Conservation (phyloP, 805 yeast genomes). For the Pichia gijzeniarum region DNA sequence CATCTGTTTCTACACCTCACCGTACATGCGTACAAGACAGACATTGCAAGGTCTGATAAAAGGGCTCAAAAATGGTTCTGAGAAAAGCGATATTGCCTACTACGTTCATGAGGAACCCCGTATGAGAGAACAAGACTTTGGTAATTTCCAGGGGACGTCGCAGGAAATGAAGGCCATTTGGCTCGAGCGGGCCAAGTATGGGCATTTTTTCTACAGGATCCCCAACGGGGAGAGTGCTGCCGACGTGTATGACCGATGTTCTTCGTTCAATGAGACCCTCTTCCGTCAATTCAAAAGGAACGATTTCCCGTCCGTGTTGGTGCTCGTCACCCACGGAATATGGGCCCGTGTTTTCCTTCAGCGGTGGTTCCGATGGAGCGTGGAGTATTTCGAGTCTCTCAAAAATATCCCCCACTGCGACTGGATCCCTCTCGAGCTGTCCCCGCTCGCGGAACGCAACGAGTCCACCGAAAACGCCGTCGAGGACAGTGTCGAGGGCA, state of each 20-base stretch:
- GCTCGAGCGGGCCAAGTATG: slow-evolving; percentile 81
- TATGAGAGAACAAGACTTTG: slow-evolving; percentile 92
- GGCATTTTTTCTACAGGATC: slow-evolving; percentile 81
- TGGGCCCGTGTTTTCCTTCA: slow-evolving; percentile 90
- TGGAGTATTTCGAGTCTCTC: slow-evolving; percentile 79
- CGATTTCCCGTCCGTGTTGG: slow-evolving; percentile 72
- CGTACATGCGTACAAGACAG: slow-evolving; percentile 78
- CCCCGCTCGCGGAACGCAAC: not conserved
- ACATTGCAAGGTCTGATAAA: slow-evolving; percentile 67
- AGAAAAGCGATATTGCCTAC: not conserved
- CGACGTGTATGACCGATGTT: slow-evolving; percentile 86
- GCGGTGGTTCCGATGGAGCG: slow-evolving; percentile 94
- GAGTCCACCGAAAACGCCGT: no score
- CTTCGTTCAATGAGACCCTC: slow-evolving; percentile 82
- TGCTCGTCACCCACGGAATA: slow-evolving; percentile 87
- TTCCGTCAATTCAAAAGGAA: slow-evolving; percentile 70
- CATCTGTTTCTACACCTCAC: slow-evolving; percentile 79
- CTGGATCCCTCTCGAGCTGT: slow-evolving; percentile 37
- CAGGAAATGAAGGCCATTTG: slow-evolving; percentile 77
- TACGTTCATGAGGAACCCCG: slow-evolving; percentile 77
- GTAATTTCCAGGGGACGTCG: slow-evolving; percentile 77
- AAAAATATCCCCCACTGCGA: slow-evolving; percentile 83
- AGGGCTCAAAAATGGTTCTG: slow-evolving; percentile 35
- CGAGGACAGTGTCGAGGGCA: no score
- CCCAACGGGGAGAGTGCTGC: slow-evolving; percentile 96